A percentile compares a stretch with the other conserved stretches of the same genome.
phyloP scores from a whole-genome alignment of 2,329 filamentous ascomycete genomes.

The Lasiodiplodia sp. region DNA sequence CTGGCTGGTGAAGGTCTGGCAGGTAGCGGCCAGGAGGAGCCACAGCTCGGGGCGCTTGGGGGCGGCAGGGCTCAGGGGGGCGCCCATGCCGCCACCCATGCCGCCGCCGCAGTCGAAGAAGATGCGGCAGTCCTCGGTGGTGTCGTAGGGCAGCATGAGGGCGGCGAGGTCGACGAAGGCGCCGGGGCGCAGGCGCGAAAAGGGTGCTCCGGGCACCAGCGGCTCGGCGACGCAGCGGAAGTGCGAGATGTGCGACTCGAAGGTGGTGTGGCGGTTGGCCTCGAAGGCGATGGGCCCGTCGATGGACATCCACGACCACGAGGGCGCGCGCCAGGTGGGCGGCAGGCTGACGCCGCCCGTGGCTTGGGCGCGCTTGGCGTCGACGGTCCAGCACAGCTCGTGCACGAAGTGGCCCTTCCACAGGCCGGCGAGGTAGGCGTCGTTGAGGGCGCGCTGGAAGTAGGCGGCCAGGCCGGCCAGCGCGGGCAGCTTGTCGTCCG shows the following conservation, averaged over 20 bases:
- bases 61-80: neutral
- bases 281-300: constrained; percentile 23
- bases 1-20: constrained; percentile 17
- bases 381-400: constrained; percentile 28
- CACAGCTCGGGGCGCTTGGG: neutral
- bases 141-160: constrained; percentile 9
- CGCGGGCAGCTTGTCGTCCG: constrained; percentile 31
- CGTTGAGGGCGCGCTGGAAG: constrained; percentile 14
- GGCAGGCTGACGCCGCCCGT: neutral
- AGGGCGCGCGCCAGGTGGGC: constrained; percentile 5
- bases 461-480: constrained; percentile 30
- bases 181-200: constrained; percentile 2
- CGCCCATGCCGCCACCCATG: neutral
- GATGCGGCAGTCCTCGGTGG: constrained; percentile 19
- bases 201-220: neutral
- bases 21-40: neutral
- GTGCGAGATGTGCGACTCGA: constrained; percentile 13
- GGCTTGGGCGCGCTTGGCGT: constrained; percentile 15
- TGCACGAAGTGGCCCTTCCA: constrained; percentile 24
- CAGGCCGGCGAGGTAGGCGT: constrained; percentile 28
- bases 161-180: constrained; percentile 2
- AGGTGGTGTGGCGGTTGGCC: constrained; percentile 15
- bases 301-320: constrained; percentile 24
- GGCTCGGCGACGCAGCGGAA: constrained; percentile 10
- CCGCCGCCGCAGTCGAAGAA: constrained; percentile 10